These are phyloP conservation scores for Neurospora tetraspora DNA, from an alignment of 495 filamentous ascomycete genomes.

Conservation along the genomic window DNA sequence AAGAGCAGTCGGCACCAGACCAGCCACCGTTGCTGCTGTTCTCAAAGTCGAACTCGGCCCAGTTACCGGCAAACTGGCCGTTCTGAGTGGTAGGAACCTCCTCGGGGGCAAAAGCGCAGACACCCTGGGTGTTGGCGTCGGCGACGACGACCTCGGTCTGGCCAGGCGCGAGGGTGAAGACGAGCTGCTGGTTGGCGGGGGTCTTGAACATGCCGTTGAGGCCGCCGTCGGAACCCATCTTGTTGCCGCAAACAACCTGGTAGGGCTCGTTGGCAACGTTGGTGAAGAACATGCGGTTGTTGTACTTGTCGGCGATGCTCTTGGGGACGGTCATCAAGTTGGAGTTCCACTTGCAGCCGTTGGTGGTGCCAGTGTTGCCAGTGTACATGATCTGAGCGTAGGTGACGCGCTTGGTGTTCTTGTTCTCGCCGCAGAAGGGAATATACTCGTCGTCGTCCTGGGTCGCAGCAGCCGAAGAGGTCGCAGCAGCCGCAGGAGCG, in stretches of 20 bases:
- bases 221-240: conserved; percentile 23
- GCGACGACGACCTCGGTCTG: conserved; percentile 25
- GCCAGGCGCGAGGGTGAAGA: conserved; percentile 23
- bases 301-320: conserved; percentile 23
- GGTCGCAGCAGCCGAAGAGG: neutral
- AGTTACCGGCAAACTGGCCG: conserved; percentile 24
- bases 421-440: conserved; percentile 18
- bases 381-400: conserved; percentile 24
- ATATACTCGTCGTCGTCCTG: conserved; percentile 3
- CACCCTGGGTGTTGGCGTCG: conserved; percentile 25
- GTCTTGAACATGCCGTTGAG: conserved; percentile 26
- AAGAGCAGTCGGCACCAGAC: conserved; percentile 30
- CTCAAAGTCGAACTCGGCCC: conserved; percentile 28
- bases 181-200: conserved; percentile 11
- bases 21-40: conserved; percentile 26
- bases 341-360: conserved; percentile 23
- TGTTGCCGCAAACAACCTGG: conserved; percentile 26
- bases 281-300: conserved; percentile 26
- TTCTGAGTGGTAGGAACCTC: conserved; percentile 11
- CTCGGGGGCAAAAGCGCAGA: conserved; percentile 19
- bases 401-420: conserved; percentile 24
- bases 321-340: conserved; percentile 30
- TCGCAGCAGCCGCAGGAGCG: neutral
- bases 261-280: conserved; percentile 18
- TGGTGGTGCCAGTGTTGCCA: conserved; percentile 22